Evolutionary conservation across 148 eudicot species (phyloP).

Genomic region (Selenicereus undatus): DNA sequence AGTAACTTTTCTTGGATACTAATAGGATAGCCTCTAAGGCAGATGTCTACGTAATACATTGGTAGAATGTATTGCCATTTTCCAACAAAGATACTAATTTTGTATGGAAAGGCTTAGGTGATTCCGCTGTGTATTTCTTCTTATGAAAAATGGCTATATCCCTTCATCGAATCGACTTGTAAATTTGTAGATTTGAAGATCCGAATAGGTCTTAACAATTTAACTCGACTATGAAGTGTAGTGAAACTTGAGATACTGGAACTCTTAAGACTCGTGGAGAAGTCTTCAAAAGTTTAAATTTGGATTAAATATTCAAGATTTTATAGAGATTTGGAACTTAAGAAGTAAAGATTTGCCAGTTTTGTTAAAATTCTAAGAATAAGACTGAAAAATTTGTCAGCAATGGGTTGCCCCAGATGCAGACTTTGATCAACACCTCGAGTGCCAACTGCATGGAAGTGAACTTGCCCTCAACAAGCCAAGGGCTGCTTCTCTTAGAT

Average conservation of each 20-base stretch:
- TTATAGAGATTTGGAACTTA: no score
- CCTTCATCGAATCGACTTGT: background rate
- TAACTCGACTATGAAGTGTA: background rate
- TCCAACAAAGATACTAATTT: background rate
- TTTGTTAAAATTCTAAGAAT: background rate
- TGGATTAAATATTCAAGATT: no score
- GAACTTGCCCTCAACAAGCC: background rate
- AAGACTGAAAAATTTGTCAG: background rate
- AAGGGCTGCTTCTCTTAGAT: background rate
- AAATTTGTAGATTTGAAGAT: background rate
- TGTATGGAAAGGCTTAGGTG: background rate
- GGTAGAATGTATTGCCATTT: background rate
- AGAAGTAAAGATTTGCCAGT: background rate
- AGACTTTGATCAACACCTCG: background rate
- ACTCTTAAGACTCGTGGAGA: background rate
- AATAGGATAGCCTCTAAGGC: background rate
- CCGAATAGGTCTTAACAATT: background rate
- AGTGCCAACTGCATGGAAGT: background rate
- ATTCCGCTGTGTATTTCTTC: background rate
- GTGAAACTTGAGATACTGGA: background rate
- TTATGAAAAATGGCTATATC: background rate
- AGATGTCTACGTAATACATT: conserved; percentile 1
- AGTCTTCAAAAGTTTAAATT: background rate
- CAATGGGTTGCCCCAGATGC: background rate
- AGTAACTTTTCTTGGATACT: background rate